A percentile compares a stretch with the other conserved stretches of the same genome.
These are phyloP conservation scores for Leucosporidium scottii DNA, from an alignment of 768 basidiomycete genomes.

Conservation along the genomic window DNA sequence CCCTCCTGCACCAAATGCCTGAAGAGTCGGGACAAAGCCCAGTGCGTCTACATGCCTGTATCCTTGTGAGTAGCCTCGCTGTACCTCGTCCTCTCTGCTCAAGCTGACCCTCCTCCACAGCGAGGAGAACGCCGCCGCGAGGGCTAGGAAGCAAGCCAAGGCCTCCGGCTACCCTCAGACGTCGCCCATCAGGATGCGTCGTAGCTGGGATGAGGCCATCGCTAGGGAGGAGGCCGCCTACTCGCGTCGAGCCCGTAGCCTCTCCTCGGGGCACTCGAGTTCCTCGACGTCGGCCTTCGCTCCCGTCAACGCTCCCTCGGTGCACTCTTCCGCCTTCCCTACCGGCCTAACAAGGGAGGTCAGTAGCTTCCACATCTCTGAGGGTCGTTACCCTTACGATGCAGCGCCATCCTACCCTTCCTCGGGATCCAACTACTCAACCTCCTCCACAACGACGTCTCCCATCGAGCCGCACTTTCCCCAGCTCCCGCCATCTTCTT, in stretches of 20 bases:
- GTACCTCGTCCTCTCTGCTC: too few relatives aligned
- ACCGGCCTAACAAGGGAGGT: too few relatives aligned
- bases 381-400: too few relatives aligned
- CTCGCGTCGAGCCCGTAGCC: background rate
- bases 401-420: too few relatives aligned
- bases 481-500: too few relatives aligned
- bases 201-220: background rate
- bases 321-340: background rate
- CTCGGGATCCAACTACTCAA: too few relatives aligned
- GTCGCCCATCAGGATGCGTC: too few relatives aligned
- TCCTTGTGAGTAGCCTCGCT: background rate
- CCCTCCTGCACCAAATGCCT: too few relatives aligned
- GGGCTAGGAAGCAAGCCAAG: conserved; percentile 1
- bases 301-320: background rate
- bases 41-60: background rate
- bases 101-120: background rate
- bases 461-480: too few relatives aligned
- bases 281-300: background rate
- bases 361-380: too few relatives aligned
- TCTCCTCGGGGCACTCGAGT: background rate
- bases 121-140: background rate
- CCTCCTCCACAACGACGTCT: too few relatives aligned
- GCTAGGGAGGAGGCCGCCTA: background rate
- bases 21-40: background rate
- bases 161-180: background rate